Evolutionary conservation across 805 yeast genomes (phyloP), one percentile per base, ranked within the genome.

Genomic region (Saturnispora silvae): DNA sequence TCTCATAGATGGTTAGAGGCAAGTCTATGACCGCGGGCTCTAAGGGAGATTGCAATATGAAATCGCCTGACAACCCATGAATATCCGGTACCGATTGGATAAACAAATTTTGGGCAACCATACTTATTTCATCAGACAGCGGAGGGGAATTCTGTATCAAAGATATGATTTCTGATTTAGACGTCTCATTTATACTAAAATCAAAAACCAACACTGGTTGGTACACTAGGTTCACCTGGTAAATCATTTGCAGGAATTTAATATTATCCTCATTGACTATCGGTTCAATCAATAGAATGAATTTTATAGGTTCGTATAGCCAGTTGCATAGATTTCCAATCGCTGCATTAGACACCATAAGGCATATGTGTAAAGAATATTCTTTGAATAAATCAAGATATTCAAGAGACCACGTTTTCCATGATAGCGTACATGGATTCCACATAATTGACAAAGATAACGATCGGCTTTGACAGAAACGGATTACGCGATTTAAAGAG

Each of bases 1-100:
- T 66, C 17, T 68, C 66, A 51, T 87, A 87, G 0, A 80, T 72
- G 14, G 63, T 61, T 41, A 73, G 65, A 15, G 73, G 71, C 31
- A 87, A 59, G 43, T 77, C 61, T 28, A 67, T 65, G 2, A 63
- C 52, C 37, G 80, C 63, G 0, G 97, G 96, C 51, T 81, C 81
- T 22, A 87, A 60, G 0, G 96, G 96, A 3, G 43, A 23, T 40
- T 60, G 65, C 18, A 60, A 40, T 5, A 47, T 40, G 13, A 45
- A 37, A 2, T 56, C 43, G 18, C 37, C 36, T 7, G 47, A 31
- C 19, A 34, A 10, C 3, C 40, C 40, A 3, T 42, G 38, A 1
- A 40, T 20, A 13, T 33, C 30, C 8, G 46, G 20, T 13, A 37
- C 42, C 4, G 56, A 41, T 2, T 31, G 17, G 8, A 36, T 20